phyloP scores from a whole-genome alignment of 352 stramenopile genomes.

The Blastocystis sp. region DNA sequence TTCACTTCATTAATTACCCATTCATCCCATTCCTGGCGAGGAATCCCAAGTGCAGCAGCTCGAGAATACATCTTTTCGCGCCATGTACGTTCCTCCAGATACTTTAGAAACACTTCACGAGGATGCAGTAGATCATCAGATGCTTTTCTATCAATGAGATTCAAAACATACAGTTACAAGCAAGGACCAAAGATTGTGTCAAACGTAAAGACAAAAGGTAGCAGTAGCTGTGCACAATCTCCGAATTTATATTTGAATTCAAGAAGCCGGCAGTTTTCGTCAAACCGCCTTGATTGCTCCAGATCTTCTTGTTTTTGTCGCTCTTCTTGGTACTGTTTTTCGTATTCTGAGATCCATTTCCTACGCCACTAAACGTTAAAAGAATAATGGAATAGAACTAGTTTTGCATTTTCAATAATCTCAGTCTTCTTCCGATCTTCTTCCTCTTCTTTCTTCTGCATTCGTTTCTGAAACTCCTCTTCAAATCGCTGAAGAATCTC shows the following conservation, averaged over 20 bases:
- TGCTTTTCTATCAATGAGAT: conserved; percentile 7
- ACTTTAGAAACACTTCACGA: background rate
- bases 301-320: background rate
- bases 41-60: background rate
- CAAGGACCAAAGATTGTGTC: background rate
- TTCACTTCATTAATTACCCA: background rate
- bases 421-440: background rate
- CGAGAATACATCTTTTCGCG: background rate
- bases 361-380: background rate
- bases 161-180: background rate
- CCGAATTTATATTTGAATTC: conserved; percentile 26
- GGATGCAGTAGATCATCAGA: background rate
- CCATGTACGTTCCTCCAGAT: background rate
- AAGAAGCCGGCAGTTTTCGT: background rate
- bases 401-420: background rate
- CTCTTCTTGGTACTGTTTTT: background rate
- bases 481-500: background rate
- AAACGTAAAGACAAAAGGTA: background rate
- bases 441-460: background rate
- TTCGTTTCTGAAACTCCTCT: background rate
- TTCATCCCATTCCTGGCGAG: background rate
- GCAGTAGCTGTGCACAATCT: background rate
- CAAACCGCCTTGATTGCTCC: background rate
- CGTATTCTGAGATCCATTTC: background rate
- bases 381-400: background rate